phyloP scores from a whole-genome alignment of 2,329 filamentous ascomycete species.

The Corynespora cassiicola region DNA sequence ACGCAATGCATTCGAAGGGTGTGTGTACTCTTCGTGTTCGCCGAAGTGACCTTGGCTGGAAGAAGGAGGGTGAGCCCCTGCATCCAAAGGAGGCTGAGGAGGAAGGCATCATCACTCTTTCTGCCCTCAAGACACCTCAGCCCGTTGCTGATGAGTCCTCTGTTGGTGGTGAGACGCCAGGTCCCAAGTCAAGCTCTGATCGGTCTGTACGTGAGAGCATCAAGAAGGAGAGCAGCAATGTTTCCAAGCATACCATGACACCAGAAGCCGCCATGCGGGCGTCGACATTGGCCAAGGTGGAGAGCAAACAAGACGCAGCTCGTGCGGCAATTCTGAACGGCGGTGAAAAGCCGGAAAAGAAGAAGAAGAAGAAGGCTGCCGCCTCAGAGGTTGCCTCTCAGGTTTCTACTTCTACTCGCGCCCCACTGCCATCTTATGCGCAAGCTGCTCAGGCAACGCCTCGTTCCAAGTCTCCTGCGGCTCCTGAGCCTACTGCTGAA shows the following conservation, averaged over 20 bases:
- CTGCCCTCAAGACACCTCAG: constrained; percentile 62
- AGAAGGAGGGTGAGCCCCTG: constrained; percentile 85
- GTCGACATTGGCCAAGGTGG: constrained; percentile 49
- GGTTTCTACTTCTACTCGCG: constrained; percentile 30
- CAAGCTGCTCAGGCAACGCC: constrained; percentile 45
- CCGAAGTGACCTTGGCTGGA: constrained; percentile 91
- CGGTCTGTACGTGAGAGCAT: constrained; percentile 43
- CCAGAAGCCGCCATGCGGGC: constrained; percentile 48
- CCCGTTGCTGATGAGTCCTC: constrained; percentile 41
- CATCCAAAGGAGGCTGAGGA: constrained; percentile 77
- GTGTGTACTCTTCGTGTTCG: constrained; percentile 89
- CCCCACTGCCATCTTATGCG: constrained; percentile 47
- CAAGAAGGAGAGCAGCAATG: constrained; percentile 43
- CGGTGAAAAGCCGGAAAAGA: constrained; percentile 54
- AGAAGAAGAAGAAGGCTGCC: constrained; percentile 71
- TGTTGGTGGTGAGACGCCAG: constrained; percentile 45
- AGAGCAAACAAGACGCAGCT: constrained; percentile 49
- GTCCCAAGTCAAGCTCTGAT: constrained; percentile 41
- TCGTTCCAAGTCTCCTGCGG: constrained; percentile 37
- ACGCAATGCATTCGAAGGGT: constrained; percentile 96
- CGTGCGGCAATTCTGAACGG: constrained; percentile 49
- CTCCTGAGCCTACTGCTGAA: constrained; percentile 19
- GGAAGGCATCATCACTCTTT: constrained; percentile 75
- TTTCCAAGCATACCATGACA: constrained; percentile 41
- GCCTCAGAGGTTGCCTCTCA: constrained; percentile 57